Evolutionary conservation across 2,329 filamentous ascomycete genomes (phyloP).

Genomic region (Penicillium brasilianum): DNA sequence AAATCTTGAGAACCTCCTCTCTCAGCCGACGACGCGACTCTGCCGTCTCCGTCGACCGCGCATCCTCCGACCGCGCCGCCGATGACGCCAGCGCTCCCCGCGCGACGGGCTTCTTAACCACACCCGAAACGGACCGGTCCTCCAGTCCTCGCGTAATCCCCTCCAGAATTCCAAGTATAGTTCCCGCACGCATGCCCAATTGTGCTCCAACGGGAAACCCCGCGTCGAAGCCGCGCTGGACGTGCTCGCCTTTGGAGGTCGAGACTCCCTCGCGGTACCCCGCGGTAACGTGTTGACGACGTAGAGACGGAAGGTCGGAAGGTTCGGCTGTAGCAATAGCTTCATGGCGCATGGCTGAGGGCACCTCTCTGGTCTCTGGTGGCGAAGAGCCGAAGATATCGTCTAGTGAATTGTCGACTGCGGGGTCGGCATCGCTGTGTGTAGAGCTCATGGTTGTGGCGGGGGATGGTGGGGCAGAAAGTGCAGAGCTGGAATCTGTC

Average conservation of each 20-base stretch:
- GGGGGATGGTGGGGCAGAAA: slow-evolving; percentile 27
- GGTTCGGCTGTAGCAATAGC: slow-evolving; percentile 42
- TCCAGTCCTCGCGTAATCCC: slow-evolving; percentile 60
- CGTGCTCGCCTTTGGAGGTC: slow-evolving; percentile 72
- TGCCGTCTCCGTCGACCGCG: background rate
- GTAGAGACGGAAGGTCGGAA: slow-evolving; percentile 76
- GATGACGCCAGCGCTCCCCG: slow-evolving; percentile 22
- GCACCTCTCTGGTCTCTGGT: slow-evolving; percentile 17
- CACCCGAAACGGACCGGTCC: slow-evolving; percentile 29
- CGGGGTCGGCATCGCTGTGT: slow-evolving; percentile 23
- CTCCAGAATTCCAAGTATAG: slow-evolving; percentile 76
- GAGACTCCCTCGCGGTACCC: slow-evolving; percentile 91
- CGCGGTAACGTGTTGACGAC: slow-evolving; percentile 76
- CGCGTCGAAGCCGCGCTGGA: slow-evolving; percentile 90
- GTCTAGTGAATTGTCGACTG: slow-evolving; percentile 40
- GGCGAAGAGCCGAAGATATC: slow-evolving; percentile 52
- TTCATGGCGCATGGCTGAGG: background rate
- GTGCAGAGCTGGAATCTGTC: slow-evolving; percentile 24
- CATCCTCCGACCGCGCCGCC: background rate
- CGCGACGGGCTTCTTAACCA: slow-evolving; percentile 35
- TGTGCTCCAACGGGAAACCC: slow-evolving; percentile 84
- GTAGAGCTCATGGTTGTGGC: slow-evolving; percentile 31
- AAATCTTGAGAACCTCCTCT: slow-evolving; percentile 40
- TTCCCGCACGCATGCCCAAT: slow-evolving; percentile 75
- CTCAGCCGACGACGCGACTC: slow-evolving; percentile 45